Evolutionary conservation across 352 stramenopile genomes (phyloP).

Genomic region (Phytophthora crassamura): DNA sequence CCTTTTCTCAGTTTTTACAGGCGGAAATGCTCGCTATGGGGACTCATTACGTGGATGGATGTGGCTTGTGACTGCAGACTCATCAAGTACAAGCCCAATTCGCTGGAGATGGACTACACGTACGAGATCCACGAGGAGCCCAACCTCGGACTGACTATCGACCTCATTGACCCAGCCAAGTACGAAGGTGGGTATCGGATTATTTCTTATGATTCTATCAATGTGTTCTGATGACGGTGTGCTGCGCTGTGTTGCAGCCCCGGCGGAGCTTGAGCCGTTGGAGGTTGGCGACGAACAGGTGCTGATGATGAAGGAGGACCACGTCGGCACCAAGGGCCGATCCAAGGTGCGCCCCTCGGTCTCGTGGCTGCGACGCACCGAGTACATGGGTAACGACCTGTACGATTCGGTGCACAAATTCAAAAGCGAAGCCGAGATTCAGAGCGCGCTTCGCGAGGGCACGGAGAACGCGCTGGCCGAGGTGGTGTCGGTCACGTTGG

Average conservation of each 20-base stretch:
- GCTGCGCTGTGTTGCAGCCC: slow-evolving; percentile 42
- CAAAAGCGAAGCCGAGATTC: slow-evolving; percentile 88
- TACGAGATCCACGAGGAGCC: slow-evolving; percentile 87
- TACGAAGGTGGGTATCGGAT: slow-evolving; percentile 63
- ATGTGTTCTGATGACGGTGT: slow-evolving; percentile 1
- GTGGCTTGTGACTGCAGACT: slow-evolving; percentile 41
- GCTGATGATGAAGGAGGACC: slow-evolving; percentile 82
- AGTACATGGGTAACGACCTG: slow-evolving; percentile 89
- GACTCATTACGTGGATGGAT: slow-evolving; percentile 4
- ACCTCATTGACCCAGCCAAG: slow-evolving; percentile 87
- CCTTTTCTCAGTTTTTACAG: neutral
- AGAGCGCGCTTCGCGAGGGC: slow-evolving; percentile 80
- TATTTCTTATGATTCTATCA: neutral
- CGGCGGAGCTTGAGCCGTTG: slow-evolving; percentile 52
- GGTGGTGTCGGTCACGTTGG: slow-evolving; percentile 69
- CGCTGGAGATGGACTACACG: slow-evolving; percentile 85
- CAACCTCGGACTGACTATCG: slow-evolving; percentile 79
- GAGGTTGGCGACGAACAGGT: slow-evolving; percentile 79
- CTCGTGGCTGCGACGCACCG: slow-evolving; percentile 82
- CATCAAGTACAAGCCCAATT: slow-evolving; percentile 90
- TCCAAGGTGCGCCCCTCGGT: slow-evolving; percentile 76
- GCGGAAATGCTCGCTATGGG: neutral
- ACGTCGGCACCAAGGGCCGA: slow-evolving; percentile 50
- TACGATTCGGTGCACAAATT: slow-evolving; percentile 90
- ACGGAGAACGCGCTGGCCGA: slow-evolving; percentile 83